These are phyloP conservation scores for Podila horticola DNA, from an alignment of 192 early-diverging fungal genomes.

Conservation along the genomic window DNA sequence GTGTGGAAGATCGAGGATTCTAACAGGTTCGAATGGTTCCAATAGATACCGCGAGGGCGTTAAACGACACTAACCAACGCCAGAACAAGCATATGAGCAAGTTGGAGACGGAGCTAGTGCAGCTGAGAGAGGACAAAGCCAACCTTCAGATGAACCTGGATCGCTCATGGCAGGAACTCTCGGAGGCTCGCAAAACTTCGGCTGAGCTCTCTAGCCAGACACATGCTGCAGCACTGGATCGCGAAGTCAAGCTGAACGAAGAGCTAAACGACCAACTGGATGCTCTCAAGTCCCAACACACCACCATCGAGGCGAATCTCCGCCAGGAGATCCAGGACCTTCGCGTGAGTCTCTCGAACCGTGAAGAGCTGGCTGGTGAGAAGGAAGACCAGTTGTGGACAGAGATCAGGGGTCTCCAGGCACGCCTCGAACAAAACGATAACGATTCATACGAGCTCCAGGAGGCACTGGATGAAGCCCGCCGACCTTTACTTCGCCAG, in stretches of 20 bases:
- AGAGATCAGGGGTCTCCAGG: conserved; percentile 51
- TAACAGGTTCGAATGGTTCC: not conserved
- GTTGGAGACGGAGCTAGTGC: conserved; percentile 20
- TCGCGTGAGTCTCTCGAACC: conserved; percentile 51
- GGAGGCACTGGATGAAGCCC: conserved; percentile 54
- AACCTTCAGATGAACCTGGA: conserved; percentile 30
- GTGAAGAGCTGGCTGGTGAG: conserved; percentile 53
- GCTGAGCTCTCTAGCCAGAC: conserved; percentile 34
- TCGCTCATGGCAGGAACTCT: conserved; percentile 33
- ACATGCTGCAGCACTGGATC: conserved; percentile 57
- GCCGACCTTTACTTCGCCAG: conserved; percentile 54
- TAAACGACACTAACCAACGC: conserved; percentile 33
- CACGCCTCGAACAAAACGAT: conserved; percentile 53
- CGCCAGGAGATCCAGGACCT: conserved; percentile 56
- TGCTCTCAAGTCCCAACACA: conserved; percentile 38
- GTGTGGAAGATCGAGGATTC: not conserved
- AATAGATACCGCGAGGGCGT: conserved; percentile 17
- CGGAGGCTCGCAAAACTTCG: conserved; percentile 38
- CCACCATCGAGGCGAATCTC: conserved; percentile 25
- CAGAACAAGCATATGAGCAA: conserved; percentile 32
- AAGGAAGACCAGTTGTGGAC: conserved; percentile 55
- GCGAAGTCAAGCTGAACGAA: conserved; percentile 57
- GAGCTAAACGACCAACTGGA: conserved; percentile 48
- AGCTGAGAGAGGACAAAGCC: conserved; percentile 26
- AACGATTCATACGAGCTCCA: conserved; percentile 52